These are phyloP conservation scores for Sindora glabra DNA, from an alignment of 306 rosid species.

Conservation along the genomic window DNA sequence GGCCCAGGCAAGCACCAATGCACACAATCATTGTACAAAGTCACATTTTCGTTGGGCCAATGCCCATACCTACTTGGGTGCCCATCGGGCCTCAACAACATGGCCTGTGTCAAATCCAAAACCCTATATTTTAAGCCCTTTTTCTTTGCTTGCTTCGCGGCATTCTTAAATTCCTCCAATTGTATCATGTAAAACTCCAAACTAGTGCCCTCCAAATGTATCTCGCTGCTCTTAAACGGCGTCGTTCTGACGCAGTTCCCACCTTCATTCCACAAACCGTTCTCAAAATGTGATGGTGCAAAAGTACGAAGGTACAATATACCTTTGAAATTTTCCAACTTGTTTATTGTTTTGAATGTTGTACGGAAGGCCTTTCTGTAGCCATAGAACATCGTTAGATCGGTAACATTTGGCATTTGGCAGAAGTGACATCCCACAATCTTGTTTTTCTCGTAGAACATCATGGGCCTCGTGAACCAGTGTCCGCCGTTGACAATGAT, in stretches of 20 bases:
- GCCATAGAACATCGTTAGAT: conserved; percentile 62
- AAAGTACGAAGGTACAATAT: conserved; percentile 49
- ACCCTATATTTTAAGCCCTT: conserved; percentile 58
- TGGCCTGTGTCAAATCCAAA: conserved; percentile 61
- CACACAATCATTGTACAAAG: conserved; percentile 73
- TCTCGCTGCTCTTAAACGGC: conserved; percentile 62
- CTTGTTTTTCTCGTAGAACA: conserved; percentile 40
- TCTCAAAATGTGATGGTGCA: conserved; percentile 81
- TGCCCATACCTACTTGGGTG: conserved; percentile 86
- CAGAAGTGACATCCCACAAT: conserved; percentile 75
- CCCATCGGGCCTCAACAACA: conserved; percentile 76
- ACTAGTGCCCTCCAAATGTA: conserved; percentile 29
- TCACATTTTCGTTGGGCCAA: conserved; percentile 60
- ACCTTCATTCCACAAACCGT: conserved; percentile 75
- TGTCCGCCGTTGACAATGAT: conserved; percentile 69
- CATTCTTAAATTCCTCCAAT: conserved; percentile 57
- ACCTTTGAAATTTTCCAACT: conserved; percentile 50
- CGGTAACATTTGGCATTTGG: conserved; percentile 45
- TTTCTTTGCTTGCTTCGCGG: conserved; percentile 42
- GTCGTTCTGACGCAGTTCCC: conserved; percentile 65
- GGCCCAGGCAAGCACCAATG: conserved; percentile 95
- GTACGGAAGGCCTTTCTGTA: conserved; percentile 62
- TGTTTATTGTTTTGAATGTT: conserved; percentile 54
- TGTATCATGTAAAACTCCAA: conserved; percentile 73
- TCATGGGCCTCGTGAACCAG: conserved; percentile 60